Percentiles rank a stretch among this genome's conserved stretches.
Conservation (phyloP, 192 early-diverging fungal species). For the Allomyces javanicus region DNA sequence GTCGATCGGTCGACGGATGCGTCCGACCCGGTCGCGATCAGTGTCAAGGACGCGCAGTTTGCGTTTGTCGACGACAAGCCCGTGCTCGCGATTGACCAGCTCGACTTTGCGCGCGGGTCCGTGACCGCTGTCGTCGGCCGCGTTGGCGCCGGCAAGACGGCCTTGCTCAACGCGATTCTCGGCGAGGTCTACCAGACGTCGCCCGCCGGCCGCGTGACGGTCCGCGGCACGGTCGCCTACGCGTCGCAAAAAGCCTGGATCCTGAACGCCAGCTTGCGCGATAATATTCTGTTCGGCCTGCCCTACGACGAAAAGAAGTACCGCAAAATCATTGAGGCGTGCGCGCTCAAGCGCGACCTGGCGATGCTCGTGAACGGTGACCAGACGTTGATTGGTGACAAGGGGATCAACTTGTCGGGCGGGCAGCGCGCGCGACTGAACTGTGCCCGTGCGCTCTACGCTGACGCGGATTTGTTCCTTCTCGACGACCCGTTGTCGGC, state of each 20-base stretch:
- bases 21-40: no score
- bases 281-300: slow-evolving; percentile 63
- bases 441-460: slow-evolving; percentile 44
- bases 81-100: no score
- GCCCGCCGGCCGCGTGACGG: no score
- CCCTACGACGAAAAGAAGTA: slow-evolving; percentile 31
- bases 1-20: no score
- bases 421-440: slow-evolving; percentile 46
- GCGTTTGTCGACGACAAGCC: no score
- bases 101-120: no score
- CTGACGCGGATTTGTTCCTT: slow-evolving; percentile 38
- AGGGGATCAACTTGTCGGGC: slow-evolving; percentile 40
- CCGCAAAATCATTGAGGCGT: slow-evolving; percentile 49
- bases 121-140: no score
- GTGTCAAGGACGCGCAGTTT: no score
- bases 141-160: no score
- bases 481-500: slow-evolving; percentile 56
- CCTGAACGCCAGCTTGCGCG: slow-evolving; percentile 45
- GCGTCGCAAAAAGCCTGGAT: slow-evolving; percentile 27
- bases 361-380: slow-evolving; percentile 78
- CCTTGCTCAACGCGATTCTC: no score
- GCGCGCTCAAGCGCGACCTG: slow-evolving; percentile 70
- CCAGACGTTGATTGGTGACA: slow-evolving; percentile 50
- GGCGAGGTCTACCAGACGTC: no score
- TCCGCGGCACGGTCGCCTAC: no score